These are phyloP conservation scores for Tetragonia tetragonoides DNA, from an alignment of 148 eudicot species.

Conservation along the genomic window DNA sequence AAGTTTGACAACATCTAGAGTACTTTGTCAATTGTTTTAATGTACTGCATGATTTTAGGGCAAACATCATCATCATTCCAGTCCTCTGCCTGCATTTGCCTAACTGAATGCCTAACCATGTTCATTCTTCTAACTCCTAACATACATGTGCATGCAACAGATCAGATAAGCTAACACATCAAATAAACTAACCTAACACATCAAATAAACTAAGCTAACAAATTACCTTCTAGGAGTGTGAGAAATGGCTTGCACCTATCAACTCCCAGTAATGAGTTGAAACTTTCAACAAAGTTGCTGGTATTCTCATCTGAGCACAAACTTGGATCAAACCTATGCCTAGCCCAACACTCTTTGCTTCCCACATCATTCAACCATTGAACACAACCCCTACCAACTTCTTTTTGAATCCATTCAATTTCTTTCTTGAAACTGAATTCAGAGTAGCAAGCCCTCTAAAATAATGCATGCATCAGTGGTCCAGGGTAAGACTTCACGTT, in stretches of 20 bases:
- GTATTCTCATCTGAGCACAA: background rate
- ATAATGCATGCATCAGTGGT: background rate
- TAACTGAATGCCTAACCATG: background rate
- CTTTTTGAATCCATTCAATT: background rate
- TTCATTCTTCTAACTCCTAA: background rate
- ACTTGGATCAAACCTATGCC: background rate
- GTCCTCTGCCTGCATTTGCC: background rate
- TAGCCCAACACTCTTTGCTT: background rate
- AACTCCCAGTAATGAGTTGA: background rate
- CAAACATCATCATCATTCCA: background rate
- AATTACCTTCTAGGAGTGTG: background rate
- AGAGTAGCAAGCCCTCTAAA: background rate
- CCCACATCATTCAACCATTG: background rate
- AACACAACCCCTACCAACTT: background rate
- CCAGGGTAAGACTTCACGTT: background rate
- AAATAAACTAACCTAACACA: too few species aligned
- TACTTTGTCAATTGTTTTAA: background rate
- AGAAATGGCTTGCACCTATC: background rate
- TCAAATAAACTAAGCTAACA: too few species aligned
- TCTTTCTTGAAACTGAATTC: background rate
- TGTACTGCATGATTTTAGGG: background rate
- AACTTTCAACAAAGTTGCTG: background rate
- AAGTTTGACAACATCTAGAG: background rate
- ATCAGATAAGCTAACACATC: too few species aligned
- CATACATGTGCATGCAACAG: too few species aligned